Evolutionary conservation across 768 basidiomycete species (phyloP).

Genomic region (Lactarius indigo): DNA sequence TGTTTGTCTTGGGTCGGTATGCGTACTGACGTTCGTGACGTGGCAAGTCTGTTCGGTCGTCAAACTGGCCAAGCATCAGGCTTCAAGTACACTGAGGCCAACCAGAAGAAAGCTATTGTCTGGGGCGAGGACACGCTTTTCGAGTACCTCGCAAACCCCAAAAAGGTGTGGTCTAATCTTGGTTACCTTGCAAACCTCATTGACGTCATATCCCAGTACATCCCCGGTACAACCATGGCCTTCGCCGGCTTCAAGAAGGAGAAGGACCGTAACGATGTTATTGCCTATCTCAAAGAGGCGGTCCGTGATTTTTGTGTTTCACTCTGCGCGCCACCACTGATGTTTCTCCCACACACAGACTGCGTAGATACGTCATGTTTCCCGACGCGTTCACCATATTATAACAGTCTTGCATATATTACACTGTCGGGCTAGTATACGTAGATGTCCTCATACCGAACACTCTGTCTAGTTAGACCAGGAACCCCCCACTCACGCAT

Average conservation of each 20-base stretch:
- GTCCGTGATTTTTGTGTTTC: constrained; percentile 40
- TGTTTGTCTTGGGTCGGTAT: not conserved
- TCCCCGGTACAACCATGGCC: constrained; percentile 98
- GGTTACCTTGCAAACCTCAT: not conserved
- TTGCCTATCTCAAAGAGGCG: constrained; percentile 75
- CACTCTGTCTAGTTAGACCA: constrained; percentile 4
- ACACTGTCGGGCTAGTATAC: constrained; percentile 33
- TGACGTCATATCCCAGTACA: constrained; percentile 55
- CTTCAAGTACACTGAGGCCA: constrained; percentile 91
- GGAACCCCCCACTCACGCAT: constrained; percentile 12
- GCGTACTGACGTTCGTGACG: constrained; percentile 14
- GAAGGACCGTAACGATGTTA: constrained; percentile 93
- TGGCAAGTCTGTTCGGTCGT: constrained; percentile 69
- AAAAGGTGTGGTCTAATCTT: constrained; percentile 62
- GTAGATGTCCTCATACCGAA: constrained; percentile 32
- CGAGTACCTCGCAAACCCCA: constrained; percentile 95
- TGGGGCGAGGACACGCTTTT: constrained; percentile 91
- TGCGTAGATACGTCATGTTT: constrained; percentile 27
- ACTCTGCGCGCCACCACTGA: not conserved
- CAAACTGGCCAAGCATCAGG: constrained; percentile 82
- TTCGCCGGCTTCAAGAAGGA: constrained; percentile 99
- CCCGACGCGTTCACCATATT: constrained; percentile 22
- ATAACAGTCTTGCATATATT: constrained; percentile 26
- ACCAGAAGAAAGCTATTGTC: constrained; percentile 87
- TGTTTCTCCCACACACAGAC: constrained; percentile 22